These are phyloP conservation scores for Hordeum pubiflorum DNA, from an alignment of 202 grass and related monocot genomes.

Conservation along the genomic window DNA sequence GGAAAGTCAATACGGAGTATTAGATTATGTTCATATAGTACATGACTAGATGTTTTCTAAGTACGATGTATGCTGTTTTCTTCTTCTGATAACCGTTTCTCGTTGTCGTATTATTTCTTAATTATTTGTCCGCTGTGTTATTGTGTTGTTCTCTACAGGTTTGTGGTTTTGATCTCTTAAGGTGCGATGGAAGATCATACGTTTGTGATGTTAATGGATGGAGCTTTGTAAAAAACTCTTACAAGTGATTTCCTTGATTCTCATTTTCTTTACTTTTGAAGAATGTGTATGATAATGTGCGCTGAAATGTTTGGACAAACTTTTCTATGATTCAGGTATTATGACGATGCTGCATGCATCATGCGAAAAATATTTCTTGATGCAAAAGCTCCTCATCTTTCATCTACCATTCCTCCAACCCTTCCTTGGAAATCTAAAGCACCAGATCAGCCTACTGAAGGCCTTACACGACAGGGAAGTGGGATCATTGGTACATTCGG, in stretches of 20 bases:
- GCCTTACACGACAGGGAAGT: slow-evolving; percentile 84
- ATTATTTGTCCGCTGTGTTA: slow-evolving; percentile 9
- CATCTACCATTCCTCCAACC: slow-evolving; percentile 75
- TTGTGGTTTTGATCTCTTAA: slow-evolving; percentile 98
- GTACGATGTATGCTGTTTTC: background rate
- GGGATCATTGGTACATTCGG: slow-evolving; percentile 92
- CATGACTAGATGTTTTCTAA: background rate
- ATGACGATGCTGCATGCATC: slow-evolving; percentile 97
- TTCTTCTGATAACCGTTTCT: background rate
- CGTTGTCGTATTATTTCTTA: slow-evolving; percentile 17
- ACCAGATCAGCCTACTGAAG: slow-evolving; percentile 58
- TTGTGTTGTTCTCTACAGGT: slow-evolving; percentile 50
- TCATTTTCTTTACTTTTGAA: slow-evolving; percentile 17
- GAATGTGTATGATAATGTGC: background rate
- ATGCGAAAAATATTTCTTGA: slow-evolving; percentile 99
- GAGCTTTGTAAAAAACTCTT: slow-evolving; percentile 99
- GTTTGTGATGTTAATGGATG: slow-evolving; percentile 99
- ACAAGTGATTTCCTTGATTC: slow-evolving; percentile 67
- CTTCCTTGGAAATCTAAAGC: slow-evolving; percentile 90
- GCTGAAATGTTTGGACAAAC: slow-evolving; percentile 7
- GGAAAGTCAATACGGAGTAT: background rate
- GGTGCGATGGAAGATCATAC: slow-evolving; percentile 90
- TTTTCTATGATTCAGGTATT: slow-evolving; percentile 56
- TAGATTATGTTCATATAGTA: background rate
- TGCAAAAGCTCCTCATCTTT: slow-evolving; percentile 98